These are phyloP conservation scores for Cylindrotheca fusiformis DNA, from an alignment of 108 stramenopile species.

Conservation along the genomic window DNA sequence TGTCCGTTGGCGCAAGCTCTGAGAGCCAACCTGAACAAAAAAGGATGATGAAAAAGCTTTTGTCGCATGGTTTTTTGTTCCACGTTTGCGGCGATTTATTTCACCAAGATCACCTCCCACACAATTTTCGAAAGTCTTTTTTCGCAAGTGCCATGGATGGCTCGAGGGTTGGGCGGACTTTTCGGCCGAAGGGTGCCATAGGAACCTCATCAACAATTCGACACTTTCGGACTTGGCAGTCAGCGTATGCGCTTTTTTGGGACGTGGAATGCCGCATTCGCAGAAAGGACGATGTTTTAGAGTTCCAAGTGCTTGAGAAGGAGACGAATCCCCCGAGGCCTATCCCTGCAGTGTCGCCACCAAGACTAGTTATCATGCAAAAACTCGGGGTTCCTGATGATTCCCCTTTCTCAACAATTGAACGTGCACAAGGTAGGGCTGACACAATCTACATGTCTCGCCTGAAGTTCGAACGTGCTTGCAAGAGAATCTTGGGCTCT, in stretches of 20 bases:
- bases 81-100: conserved; percentile 24
- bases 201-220: conserved; percentile 14
- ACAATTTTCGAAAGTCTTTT: conserved; percentile 26
- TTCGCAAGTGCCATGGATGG: conserved; percentile 16
- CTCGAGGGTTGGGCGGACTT: conserved; percentile 4
- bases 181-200: conserved; percentile 10
- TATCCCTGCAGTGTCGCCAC: not conserved
- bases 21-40: conserved; percentile 22
- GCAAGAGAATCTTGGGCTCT: conserved; percentile 40
- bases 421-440: conserved; percentile 16
- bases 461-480: conserved; percentile 53
- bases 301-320: conserved; percentile 2
- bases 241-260: conserved; percentile 20
- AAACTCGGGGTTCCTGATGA: conserved; percentile 23
- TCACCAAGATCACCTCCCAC: conserved; percentile 29
- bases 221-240: conserved; percentile 31
- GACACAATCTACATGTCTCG: conserved; percentile 31
- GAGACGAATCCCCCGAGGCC: not conserved
- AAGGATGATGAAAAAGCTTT: conserved; percentile 10
- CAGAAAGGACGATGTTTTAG: conserved; percentile 3
- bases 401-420: conserved; percentile 15
- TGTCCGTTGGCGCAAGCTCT: conserved; percentile 14
- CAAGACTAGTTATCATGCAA: conserved; percentile 11
- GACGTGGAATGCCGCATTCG: conserved; percentile 19
- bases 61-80: conserved; percentile 26